phyloP scores from a whole-genome alignment of 768 basidiomycete genomes.

The Gymnopilus junonius region DNA sequence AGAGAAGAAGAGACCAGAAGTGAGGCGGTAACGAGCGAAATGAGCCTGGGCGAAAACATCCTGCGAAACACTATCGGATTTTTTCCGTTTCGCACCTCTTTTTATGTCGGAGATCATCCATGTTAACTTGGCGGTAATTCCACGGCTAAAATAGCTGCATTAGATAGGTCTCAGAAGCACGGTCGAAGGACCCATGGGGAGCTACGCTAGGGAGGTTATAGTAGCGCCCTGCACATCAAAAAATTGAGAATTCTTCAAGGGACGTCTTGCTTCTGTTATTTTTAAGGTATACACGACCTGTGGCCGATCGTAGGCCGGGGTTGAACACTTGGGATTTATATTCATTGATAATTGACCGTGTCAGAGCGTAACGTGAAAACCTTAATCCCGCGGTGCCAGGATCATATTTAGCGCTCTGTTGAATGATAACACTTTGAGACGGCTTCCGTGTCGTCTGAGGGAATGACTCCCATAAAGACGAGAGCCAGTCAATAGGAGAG shows the following conservation, averaged over 20 bases:
- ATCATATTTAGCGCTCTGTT: neutral
- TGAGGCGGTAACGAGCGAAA: slow-evolving; percentile 5
- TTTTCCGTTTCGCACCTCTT: neutral
- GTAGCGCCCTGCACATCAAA: slow-evolving; percentile 1
- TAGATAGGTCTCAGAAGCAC: neutral
- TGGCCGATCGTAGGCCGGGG: neutral
- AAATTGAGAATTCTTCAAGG: slow-evolving; percentile 1
- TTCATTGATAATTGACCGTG: neutral
- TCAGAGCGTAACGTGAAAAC: neutral
- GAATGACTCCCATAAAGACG: neutral
- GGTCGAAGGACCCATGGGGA: neutral
- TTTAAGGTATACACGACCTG: neutral
- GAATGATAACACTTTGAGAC: neutral
- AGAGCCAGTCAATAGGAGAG: neutral
- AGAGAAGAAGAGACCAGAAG: slow-evolving; percentile 1
- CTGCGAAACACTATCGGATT: neutral
- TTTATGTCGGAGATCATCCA: neutral
- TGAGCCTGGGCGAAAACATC: slow-evolving; percentile 9
- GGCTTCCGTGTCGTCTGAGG: neutral
- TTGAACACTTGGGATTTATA: neutral
- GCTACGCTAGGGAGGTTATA: neutral
- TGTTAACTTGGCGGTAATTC: neutral
- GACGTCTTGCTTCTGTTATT: neutral
- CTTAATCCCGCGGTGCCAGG: neutral
- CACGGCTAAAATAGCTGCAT: neutral